Conservation (phyloP, 352 stramenopile species). For the Phytophthora agathidicida region DNA sequence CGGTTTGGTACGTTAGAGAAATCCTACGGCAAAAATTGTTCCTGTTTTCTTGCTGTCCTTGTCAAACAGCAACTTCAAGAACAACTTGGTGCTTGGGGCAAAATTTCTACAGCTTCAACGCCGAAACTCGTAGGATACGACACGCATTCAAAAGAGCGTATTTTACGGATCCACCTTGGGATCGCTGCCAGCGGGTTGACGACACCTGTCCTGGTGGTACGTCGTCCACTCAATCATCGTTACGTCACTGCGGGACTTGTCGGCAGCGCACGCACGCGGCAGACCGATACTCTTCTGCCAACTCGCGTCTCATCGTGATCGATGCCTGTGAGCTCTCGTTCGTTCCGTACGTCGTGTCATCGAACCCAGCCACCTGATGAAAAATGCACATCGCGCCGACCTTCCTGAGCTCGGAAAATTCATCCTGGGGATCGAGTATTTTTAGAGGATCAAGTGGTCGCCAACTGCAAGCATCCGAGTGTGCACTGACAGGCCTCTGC, state of each 20-base stretch:
- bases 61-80: conserved; percentile 24
- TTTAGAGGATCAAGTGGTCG: conserved; percentile 4
- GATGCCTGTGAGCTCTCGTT: neutral
- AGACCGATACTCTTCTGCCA: conserved; percentile 7
- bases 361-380: conserved; percentile 13
- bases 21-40: conserved; percentile 23
- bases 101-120: too few species aligned
- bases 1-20: conserved; percentile 23
- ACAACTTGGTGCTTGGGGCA: too few species aligned
- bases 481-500: too few species aligned
- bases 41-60: neutral
- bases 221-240: conserved; percentile 8
- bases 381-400: conserved; percentile 26
- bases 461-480: too few species aligned
- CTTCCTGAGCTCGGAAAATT: conserved; percentile 10
- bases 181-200: neutral
- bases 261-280: neutral
- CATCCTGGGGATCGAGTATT: conserved; percentile 26
- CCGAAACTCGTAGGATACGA: too few species aligned
- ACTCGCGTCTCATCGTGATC: conserved; percentile 15
- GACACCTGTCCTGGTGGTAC: conserved; percentile 14
- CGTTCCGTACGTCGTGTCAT: conserved; percentile 24
- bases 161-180: conserved; percentile 2
- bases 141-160: neutral
- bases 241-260: conserved; percentile 17